Evolutionary conservation across 2,329 filamentous ascomycete genomes (phyloP).

Genomic region (Colletotrichum trifolii): DNA sequence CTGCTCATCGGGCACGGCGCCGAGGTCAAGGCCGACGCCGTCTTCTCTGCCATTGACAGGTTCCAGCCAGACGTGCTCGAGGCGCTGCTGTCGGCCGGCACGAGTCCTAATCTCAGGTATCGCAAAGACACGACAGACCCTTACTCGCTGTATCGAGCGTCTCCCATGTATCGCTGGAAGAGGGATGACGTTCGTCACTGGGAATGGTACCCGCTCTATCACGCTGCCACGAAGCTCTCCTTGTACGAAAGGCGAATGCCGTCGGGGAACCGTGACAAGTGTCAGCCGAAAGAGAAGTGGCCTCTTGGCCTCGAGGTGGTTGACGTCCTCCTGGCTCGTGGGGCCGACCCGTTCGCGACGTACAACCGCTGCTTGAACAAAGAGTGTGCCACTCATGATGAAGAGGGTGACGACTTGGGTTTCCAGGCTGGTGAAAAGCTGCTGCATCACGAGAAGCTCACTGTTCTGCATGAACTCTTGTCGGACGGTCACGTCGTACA

Average conservation of each 20-base stretch:
- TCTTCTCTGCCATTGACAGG: conserved; percentile 38
- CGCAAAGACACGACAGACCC: neutral
- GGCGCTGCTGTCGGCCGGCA: conserved; percentile 36
- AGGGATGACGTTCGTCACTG: neutral
- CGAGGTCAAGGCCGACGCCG: conserved; percentile 17
- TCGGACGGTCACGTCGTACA: conserved; percentile 16
- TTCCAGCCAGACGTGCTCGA: conserved; percentile 13
- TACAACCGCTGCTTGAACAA: conserved; percentile 16
- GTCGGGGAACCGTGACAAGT: neutral
- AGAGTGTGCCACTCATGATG: conserved; percentile 2
- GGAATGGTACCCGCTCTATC: conserved; percentile 21
- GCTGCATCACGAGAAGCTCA: conserved; percentile 33
- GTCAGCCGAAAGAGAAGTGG: neutral
- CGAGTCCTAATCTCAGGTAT: conserved; percentile 18
- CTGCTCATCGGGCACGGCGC: conserved; percentile 29
- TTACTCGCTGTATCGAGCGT: neutral
- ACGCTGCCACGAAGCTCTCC: neutral
- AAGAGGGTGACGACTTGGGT: too few relatives aligned
- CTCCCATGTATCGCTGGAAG: neutral
- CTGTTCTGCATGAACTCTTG: conserved; percentile 41
- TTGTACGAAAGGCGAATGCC: too few relatives aligned
- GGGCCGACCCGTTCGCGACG: conserved; percentile 41
- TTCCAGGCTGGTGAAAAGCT: neutral
- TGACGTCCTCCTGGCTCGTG: conserved; percentile 39
- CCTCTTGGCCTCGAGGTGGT: conserved; percentile 14